These are phyloP conservation scores for Pseudomonodictys pantanalensis DNA, from an alignment of 495 filamentous ascomycete species.

Conservation along the genomic window DNA sequence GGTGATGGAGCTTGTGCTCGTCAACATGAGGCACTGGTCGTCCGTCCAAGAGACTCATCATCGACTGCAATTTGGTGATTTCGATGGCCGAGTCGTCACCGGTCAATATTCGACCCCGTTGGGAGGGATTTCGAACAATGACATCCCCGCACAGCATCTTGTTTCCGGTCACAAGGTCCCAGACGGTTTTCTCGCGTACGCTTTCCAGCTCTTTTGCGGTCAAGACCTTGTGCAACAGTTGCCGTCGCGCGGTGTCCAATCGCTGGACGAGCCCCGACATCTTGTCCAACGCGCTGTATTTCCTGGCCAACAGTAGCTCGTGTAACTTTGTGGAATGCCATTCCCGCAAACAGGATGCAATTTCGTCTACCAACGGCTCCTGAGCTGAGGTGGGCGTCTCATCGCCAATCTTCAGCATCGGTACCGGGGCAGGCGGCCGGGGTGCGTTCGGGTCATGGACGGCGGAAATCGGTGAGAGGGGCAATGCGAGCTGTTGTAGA, in stretches of 20 bases:
- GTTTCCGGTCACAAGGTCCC: constrained; percentile 91
- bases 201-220: constrained; percentile 74
- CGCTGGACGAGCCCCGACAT: constrained; percentile 74
- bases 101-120: constrained; percentile 80
- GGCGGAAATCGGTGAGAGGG: constrained; percentile 32
- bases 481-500: constrained; percentile 30
- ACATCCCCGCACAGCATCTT: constrained; percentile 88
- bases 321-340: constrained; percentile 98
- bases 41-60: constrained; percentile 90
- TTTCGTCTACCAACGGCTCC: constrained; percentile 95
- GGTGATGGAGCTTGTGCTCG: constrained; percentile 71
- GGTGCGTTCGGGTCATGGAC: constrained; percentile 59
- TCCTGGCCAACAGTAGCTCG: constrained; percentile 77
- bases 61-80: constrained; percentile 83
- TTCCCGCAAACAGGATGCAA: constrained; percentile 90
- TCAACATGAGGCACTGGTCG: constrained; percentile 66
- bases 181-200: constrained; percentile 82
- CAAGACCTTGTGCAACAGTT: constrained; percentile 89
- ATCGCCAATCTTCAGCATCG: constrained; percentile 95
- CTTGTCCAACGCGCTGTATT: constrained; percentile 77
- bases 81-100: constrained; percentile 91
- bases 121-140: constrained; percentile 83
- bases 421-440: constrained; percentile 86
- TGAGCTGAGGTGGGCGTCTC: constrained; percentile 84
- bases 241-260: constrained; percentile 77